Evolutionary conservation across 2,329 filamentous ascomycete genomes (phyloP).

Genomic region (Exophiala dermatitidis): DNA sequence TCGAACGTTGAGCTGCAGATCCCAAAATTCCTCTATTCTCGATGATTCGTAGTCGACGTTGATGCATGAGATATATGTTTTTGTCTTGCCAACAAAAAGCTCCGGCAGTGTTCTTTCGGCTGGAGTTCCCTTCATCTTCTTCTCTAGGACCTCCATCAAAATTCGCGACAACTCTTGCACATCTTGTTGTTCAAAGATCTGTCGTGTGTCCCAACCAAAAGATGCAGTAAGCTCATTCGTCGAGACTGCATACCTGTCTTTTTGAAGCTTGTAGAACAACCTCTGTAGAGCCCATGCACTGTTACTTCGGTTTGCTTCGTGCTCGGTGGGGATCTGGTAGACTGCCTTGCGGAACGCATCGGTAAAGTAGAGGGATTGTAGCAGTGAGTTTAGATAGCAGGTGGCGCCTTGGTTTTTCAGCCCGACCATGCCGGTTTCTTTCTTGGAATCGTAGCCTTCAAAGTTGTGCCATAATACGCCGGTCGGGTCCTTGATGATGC

Average conservation of each 20-base stretch:
- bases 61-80: slow-evolving; percentile 98
- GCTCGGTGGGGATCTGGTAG: slow-evolving; percentile 90
- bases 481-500: slow-evolving; percentile 44
- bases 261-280: slow-evolving; percentile 91
- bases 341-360: slow-evolving; percentile 96
- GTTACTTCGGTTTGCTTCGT: slow-evolving; percentile 72
- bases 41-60: slow-evolving; percentile 97
- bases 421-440: slow-evolving; percentile 93
- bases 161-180: slow-evolving; percentile 95
- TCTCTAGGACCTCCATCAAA: slow-evolving; percentile 93
- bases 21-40: slow-evolving; percentile 95
- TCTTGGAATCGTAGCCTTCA: slow-evolving; percentile 85
- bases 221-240: slow-evolving; percentile 93
- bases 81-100: slow-evolving; percentile 95
- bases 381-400: slow-evolving; percentile 76
- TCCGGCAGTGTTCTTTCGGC: slow-evolving; percentile 81
- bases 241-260: slow-evolving; percentile 71
- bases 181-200: slow-evolving; percentile 98
- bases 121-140: slow-evolving; percentile 94
- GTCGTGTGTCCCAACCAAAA: slow-evolving; percentile 95
- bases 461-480: slow-evolving; percentile 45
- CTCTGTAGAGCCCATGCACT: slow-evolving; percentile 91
- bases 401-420: slow-evolving; percentile 94
- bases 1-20: slow-evolving; percentile 93
- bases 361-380: slow-evolving; percentile 78